A percentile compares a stretch with the other conserved stretches of the same genome.
phyloP scores from a whole-genome alignment of 805 yeast species.

The Myxozyma neglecta region DNA sequence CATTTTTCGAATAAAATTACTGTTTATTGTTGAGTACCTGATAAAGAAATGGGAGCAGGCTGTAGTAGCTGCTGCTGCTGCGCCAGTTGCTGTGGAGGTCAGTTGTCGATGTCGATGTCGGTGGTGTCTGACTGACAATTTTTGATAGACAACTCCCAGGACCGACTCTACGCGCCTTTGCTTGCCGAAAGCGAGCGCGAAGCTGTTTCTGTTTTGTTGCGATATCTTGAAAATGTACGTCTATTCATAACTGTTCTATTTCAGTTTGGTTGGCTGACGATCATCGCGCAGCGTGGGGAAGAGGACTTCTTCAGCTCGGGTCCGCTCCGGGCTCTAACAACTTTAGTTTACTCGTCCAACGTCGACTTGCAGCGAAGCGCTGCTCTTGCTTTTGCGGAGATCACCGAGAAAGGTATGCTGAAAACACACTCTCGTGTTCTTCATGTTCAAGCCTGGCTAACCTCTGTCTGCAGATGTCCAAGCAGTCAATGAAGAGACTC shows the following conservation, averaged over 20 bases:
- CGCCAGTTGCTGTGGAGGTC: constrained; percentile 23
- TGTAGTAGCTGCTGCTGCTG: constrained; percentile 25
- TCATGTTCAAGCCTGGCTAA: neutral
- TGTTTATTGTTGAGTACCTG: neutral
- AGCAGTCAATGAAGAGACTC: constrained; percentile 83
- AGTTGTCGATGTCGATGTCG: neutral
- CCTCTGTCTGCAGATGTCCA: constrained; percentile 59
- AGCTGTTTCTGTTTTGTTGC: constrained; percentile 86
- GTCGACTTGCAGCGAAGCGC: constrained; percentile 94
- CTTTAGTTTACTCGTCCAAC: constrained; percentile 91
- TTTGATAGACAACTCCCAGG: constrained; percentile 31
- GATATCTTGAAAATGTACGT: constrained; percentile 74
- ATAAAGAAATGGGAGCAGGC: constrained; percentile 24
- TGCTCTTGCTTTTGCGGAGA: constrained; percentile 97
- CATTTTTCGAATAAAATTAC: neutral
- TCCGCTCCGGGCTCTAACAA: constrained; percentile 79
- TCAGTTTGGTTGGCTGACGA: neutral
- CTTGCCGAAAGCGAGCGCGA: constrained; percentile 95
- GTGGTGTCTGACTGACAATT: neutral
- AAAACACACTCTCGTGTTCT: neutral
- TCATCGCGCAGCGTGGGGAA: constrained; percentile 52
- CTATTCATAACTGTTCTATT: neutral
- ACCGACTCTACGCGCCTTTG: constrained; percentile 68
- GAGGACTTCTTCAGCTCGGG: constrained; percentile 88
- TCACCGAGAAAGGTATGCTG: constrained; percentile 75